Evolutionary conservation across 352 stramenopile genomes (phyloP), one percentile per base, ranked within the genome.

Genomic region (Peronosclerospora sorghi): DNA sequence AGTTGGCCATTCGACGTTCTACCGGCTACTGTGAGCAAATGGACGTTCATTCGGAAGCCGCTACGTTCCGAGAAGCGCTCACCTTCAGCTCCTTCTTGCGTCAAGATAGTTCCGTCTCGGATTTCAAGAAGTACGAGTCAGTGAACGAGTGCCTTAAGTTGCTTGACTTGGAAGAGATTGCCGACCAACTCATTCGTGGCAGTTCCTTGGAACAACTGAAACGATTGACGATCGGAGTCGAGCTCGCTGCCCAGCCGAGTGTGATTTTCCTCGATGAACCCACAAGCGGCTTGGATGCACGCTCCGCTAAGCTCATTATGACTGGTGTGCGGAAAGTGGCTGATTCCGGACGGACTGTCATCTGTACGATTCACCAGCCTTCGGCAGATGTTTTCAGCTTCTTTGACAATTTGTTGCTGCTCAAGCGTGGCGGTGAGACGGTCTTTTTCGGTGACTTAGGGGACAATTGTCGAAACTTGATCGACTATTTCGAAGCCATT

Each of bases 391-490:
- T 60, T 19, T 60, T 60, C 30, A 39, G 41, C 28, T 38, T 51
- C 29, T 94, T 95, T 53, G 81, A 96, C 55, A 57, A 66, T n/a
- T 30, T 94, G 7, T 60, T 94, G 39, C 50, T 96, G 3, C 59
- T 96, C 12, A 63, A 83, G 39, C 55, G 56, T 23, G 72, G 72
- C 14, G 71, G 71, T 10, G 44, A 65, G 43, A 66, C 52, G 4
- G 61, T 72, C 5, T 85, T 65, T 57, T 72, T 67, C 17, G 71
- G 72, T 13, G 61, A 79, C 6, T 21, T 60, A 18, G 54, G 15
- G 0, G 7, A 26, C 20, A 14, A 49, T 14, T 35, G 20, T 12
- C 35, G 35, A 7, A 19, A 49, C 1, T 17, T 49, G 8, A 18
- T 49, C 2, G 32, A 49, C 1, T 49, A 49, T 24, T 49, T 49